Base-by-base conservation (phyloP, 352 stramenopile species). In the Poterioochromonas sp. region DNA sequence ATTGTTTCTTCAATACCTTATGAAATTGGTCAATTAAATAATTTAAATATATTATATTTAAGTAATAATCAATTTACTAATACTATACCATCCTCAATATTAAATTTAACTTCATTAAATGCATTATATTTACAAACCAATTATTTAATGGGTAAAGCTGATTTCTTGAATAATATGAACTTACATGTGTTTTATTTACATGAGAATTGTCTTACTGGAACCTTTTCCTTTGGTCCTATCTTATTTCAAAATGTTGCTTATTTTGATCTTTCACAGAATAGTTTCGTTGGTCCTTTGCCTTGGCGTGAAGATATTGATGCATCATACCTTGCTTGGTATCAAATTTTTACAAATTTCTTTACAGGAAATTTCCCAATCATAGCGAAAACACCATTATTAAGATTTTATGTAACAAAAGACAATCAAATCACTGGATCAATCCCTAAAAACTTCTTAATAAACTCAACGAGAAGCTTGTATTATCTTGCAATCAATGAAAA, bases 401-500 rank as follows among this genome's bases (percentile, higher is more conserved):
- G 2, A 22, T 32, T 62, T 32, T 22, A 32, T 8, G 29, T 62
- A 22, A 8, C 29, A 22, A 12, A 22, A 32, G 29, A 62, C 29
- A 62, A 62, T 62, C 29, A 8, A 22, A 8, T 62, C 8, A 62
- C 15, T 8, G 51, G 51, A 62, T 20, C 44, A 20, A 8, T 53
- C 44, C 8, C 20, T 8, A 20, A 20, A 8, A 53, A 53, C 8
- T 53, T 53, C 20, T 8, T 20, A 8, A 20, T 8, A 8, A 53
- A 20, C 44, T 53, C 44, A 20, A 51, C 43, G 18, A 22, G 39
- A 43, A 43, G 26, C 8, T 69, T 20, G 60, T 20, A 69, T 43
- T 43, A 43, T 69, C 3, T 69, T 69, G 39, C 22, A 26, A 43
- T 69, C 20, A 8, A 37, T 39, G 58, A 68, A 68, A 68, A 68